Evolutionary conservation across 768 basidiomycete species (phyloP).

Genomic region (Suillus bovinus): DNA sequence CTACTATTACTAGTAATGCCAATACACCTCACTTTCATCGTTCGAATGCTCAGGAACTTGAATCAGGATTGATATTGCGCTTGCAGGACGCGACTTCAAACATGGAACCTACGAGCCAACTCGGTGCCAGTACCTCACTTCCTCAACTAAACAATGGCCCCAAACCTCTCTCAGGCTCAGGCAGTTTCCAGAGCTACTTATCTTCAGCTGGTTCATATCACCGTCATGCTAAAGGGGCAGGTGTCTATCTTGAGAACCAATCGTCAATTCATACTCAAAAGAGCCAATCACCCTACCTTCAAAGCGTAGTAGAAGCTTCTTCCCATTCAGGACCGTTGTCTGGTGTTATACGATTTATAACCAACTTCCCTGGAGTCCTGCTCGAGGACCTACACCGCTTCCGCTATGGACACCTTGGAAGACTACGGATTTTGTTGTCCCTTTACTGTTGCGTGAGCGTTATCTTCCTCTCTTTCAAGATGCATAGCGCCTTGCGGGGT

Average conservation of each 20-base stretch:
- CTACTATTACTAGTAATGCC: too few relatives aligned
- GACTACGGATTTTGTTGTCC: conserved; percentile 33
- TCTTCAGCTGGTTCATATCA: conserved; percentile 44
- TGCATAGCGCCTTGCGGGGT: conserved; percentile 18
- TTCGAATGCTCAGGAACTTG: too few relatives aligned
- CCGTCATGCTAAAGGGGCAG: conserved; percentile 28
- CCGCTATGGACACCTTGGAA: conserved; percentile 24
- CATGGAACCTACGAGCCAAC: not conserved
- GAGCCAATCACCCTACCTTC: conserved; percentile 8
- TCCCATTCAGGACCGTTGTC: conserved; percentile 19
- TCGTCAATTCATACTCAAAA: conserved; percentile 8
- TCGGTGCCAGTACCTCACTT: not conserved
- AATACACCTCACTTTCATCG: not conserved
- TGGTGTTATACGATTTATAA: conserved; percentile 29
- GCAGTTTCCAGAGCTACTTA: conserved; percentile 48
- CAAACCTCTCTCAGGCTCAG: conserved; percentile 27
- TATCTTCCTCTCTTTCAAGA: conserved; percentile 35
- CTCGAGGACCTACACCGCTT: conserved; percentile 28
- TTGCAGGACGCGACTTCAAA: not conserved
- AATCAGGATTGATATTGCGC: not conserved
- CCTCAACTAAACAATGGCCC: not conserved
- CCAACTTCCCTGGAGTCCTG: conserved; percentile 26
- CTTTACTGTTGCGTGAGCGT: conserved; percentile 46
- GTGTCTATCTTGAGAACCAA: conserved; percentile 17
- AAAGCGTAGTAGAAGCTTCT: conserved; percentile 10